Evolutionary conservation across 768 basidiomycete genomes (phyloP).

Genomic region (Galerina sulciceps): DNA sequence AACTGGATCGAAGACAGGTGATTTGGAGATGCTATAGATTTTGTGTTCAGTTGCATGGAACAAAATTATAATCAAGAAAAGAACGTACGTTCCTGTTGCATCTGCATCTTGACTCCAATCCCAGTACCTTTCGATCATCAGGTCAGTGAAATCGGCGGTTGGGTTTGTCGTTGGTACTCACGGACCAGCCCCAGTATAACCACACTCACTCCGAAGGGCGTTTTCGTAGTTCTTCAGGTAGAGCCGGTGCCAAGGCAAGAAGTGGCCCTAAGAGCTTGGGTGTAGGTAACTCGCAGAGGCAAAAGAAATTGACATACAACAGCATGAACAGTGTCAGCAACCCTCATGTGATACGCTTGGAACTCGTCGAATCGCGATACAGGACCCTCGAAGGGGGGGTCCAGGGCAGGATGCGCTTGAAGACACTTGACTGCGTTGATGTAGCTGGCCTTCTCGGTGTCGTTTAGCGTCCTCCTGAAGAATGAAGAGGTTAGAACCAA

Average conservation of each 20-base stretch:
- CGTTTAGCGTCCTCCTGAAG: conserved; percentile 32
- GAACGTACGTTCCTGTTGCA: conserved; percentile 19
- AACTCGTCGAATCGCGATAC: conserved; percentile 45
- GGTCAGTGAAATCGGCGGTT: background rate
- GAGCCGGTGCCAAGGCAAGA: conserved; percentile 42
- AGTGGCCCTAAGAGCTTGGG: conserved; percentile 31
- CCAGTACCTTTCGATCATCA: conserved; percentile 36
- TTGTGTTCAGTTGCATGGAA: background rate
- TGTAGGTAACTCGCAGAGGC: background rate
- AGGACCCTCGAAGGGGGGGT: conserved; percentile 21
- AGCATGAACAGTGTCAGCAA: conserved; percentile 33
- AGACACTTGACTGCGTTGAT: conserved; percentile 38
- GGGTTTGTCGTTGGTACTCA: conserved; percentile 14
- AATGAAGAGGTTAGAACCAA: background rate
- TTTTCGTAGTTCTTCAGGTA: conserved; percentile 33
- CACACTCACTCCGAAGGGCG: conserved; percentile 38
- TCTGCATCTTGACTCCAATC: conserved; percentile 43
- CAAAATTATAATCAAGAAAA: background rate
- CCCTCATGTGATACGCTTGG: conserved; percentile 36
- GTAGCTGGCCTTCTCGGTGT: conserved; percentile 31
- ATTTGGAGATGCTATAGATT: conserved; percentile 27
- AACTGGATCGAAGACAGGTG: conserved; percentile 36
- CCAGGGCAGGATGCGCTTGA: conserved; percentile 30
- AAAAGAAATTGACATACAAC: conserved; percentile 30
- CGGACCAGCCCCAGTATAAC: conserved; percentile 38